These are phyloP conservation scores for Curvularia lunata DNA, from an alignment of 2,329 filamentous ascomycete species.

Conservation along the genomic window DNA sequence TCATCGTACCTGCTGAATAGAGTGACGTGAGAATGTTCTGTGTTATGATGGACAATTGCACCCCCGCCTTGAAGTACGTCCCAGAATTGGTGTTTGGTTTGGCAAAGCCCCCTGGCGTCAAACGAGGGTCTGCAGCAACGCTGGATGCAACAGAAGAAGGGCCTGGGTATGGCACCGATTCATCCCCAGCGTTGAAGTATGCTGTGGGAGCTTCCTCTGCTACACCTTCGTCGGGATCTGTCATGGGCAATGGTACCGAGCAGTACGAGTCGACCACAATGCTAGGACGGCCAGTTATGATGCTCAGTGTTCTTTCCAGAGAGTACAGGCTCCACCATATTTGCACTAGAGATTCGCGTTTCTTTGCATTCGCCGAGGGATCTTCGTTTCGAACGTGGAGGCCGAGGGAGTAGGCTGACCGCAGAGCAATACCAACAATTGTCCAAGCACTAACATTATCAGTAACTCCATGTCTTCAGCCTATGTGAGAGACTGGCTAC, in stretches of 20 bases:
- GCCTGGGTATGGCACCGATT: slow-evolving; percentile 3
- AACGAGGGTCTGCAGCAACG: slow-evolving; percentile 7
- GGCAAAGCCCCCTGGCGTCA: slow-evolving; percentile 4
- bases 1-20: slow-evolving; percentile 46
- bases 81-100: slow-evolving; percentile 25
- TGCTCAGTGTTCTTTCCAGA: slow-evolving; percentile 48
- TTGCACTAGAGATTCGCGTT: slow-evolving; percentile 47
- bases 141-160: slow-evolving; percentile 9
- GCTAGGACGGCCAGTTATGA: slow-evolving; percentile 51
- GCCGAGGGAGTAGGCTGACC: slow-evolving; percentile 47
- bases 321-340: slow-evolving; percentile 53
- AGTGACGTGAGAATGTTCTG: slow-evolving; percentile 46
- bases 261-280: slow-evolving; percentile 45
- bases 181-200: slow-evolving; percentile 14
- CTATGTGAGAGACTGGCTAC: background rate
- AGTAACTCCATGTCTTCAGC: slow-evolving; percentile 4
- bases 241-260: slow-evolving; percentile 45
- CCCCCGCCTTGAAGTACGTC: slow-evolving; percentile 36
- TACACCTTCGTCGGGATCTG: slow-evolving; percentile 30
- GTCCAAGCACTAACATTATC: slow-evolving; percentile 46
- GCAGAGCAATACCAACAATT: slow-evolving; percentile 47
- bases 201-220: slow-evolving; percentile 17
- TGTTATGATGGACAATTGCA: slow-evolving; percentile 43
- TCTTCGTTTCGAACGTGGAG: slow-evolving; percentile 50
- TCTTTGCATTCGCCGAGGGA: slow-evolving; percentile 33